A percentile compares a stretch with the other conserved stretches of the same genome.
These are phyloP conservation scores for Calonectria pteridis DNA, from an alignment of 2,329 filamentous ascomycete genomes.

Conservation along the genomic window DNA sequence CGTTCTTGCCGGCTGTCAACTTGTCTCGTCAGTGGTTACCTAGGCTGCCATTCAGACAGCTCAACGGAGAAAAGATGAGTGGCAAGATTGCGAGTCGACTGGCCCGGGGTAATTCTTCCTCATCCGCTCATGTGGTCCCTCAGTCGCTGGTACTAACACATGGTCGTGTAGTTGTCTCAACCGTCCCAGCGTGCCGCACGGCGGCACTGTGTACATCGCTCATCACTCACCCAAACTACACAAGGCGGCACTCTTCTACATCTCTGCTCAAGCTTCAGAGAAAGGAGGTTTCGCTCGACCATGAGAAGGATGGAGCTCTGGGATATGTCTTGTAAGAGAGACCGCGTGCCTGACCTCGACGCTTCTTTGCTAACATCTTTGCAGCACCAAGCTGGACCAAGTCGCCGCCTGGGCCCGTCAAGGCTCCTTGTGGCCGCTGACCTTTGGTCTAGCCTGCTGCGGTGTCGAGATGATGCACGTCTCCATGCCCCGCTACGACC, in stretches of 20 bases:
- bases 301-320: conserved; percentile 3
- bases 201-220: neutral
- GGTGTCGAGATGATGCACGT: conserved; percentile 75
- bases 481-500: conserved; percentile 72
- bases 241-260: neutral
- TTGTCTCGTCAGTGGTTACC: neutral
- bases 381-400: conserved; percentile 65
- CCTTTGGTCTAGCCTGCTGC: conserved; percentile 73
- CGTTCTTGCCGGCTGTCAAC: neutral
- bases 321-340: conserved; percentile 8
- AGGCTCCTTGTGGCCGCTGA: conserved; percentile 71
- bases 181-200: neutral
- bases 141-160: neutral
- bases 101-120: neutral
- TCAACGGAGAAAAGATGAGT: neutral
- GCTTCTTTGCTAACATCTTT: neutral
- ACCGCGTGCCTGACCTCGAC: neutral
- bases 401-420: conserved; percentile 70
- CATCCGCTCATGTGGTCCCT: neutral
- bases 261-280: neutral
- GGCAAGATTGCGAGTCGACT: neutral
- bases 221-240: neutral
- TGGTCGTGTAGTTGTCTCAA: neutral
- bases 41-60: neutral
- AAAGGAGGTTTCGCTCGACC: neutral